Evolutionary conservation across 306 rosid species (phyloP).

Genomic region (Astragalus membranaceus): DNA sequence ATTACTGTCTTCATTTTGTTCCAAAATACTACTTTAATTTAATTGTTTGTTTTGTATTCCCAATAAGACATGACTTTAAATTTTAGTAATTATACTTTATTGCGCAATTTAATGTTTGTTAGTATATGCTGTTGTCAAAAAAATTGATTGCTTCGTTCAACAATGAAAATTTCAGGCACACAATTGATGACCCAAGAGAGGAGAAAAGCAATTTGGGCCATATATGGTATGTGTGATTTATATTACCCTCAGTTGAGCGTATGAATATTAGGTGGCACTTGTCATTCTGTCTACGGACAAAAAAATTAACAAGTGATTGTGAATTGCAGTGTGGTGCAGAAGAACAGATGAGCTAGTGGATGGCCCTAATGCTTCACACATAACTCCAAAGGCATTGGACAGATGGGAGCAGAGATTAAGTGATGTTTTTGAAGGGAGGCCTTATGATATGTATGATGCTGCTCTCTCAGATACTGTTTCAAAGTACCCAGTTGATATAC

Average conservation of each 20-base stretch:
- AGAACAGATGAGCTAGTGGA: slow-evolving; percentile 95
- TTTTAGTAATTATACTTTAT: not conserved
- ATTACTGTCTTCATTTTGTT: not conserved
- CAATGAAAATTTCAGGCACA: slow-evolving; percentile 56
- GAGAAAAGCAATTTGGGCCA: slow-evolving; percentile 88
- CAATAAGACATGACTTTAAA: not conserved
- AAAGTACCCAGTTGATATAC: slow-evolving; percentile 81
- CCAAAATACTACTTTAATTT: not conserved
- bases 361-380: slow-evolving; percentile 94
- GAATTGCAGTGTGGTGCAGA: slow-evolving; percentile 85
- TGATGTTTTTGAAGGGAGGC: slow-evolving; percentile 75
- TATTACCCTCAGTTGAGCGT: no score
- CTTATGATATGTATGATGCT: slow-evolving; percentile 95
- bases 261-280: no score
- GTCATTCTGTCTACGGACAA: no score
- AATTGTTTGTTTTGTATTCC: not conserved
- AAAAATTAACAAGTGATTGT: not conserved
- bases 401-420: slow-evolving; percentile 73
- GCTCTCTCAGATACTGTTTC: slow-evolving; percentile 78
- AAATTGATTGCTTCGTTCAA: not conserved
- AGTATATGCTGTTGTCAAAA: not conserved
- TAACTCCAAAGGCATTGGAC: slow-evolving; percentile 88
- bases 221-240: slow-evolving; percentile 53
- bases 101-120: not conserved
- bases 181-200: slow-evolving; percentile 86